phyloP scores from a whole-genome alignment of 495 filamentous ascomycete species.

The Aspergillus incahuasiensis region DNA sequence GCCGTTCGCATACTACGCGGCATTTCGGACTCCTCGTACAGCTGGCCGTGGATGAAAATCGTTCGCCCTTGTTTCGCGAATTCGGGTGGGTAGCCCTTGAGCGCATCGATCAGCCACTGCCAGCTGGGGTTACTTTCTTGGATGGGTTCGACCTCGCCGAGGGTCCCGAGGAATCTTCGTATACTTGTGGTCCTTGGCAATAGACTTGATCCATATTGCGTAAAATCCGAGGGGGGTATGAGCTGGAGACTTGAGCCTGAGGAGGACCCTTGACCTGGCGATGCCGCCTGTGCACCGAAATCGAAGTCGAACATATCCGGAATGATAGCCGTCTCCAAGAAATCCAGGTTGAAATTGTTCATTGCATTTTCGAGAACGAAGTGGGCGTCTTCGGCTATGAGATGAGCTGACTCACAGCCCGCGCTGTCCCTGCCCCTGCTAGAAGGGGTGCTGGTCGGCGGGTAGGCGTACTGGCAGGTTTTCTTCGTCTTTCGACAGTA shows the following conservation, averaged over 20 bases:
- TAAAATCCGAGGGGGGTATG: too few relatives aligned
- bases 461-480: constrained; percentile 6
- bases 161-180: not conserved
- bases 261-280: too few relatives aligned
- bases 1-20: constrained; percentile 4
- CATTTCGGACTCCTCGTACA: constrained; percentile 3
- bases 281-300: too few relatives aligned
- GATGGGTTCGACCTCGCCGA: constrained; percentile 3
- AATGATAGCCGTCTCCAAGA: not conserved
- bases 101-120: constrained; percentile 3
- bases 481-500: constrained; percentile 2
- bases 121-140: not conserved
- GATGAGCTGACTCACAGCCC: too few relatives aligned
- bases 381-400: not conserved
- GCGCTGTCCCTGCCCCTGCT: too few relatives aligned
- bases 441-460: not conserved
- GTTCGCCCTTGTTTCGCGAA: constrained; percentile 1
- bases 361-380: not conserved
- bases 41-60: constrained; percentile 4
- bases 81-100: not conserved
- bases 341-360: not conserved
- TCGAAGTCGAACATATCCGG: not conserved
- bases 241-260: too few relatives aligned
- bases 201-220: too few relatives aligned
- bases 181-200: too few relatives aligned